Conservation (phyloP, 202 grass and related monocot species). For the Dendrocalamus latiflorus region DNA sequence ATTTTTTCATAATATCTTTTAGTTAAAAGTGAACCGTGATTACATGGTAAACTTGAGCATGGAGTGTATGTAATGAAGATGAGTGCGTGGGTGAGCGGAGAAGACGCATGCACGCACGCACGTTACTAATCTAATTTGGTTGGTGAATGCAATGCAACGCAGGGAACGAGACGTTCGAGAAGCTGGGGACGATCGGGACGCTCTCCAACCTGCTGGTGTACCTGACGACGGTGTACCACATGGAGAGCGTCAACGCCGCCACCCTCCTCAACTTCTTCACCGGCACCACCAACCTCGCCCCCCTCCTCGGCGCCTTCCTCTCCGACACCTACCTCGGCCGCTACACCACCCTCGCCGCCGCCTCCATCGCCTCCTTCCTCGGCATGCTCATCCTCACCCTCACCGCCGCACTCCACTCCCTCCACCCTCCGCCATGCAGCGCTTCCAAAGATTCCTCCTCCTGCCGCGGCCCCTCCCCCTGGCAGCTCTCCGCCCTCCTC, state of each 20-base stretch:
- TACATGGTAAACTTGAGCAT: too few relatives aligned
- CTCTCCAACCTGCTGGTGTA: slow-evolving; percentile 66
- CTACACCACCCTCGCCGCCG: slow-evolving; percentile 50
- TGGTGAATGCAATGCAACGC: too few relatives aligned
- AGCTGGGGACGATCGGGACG: slow-evolving; percentile 65
- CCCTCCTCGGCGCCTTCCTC: slow-evolving; percentile 65
- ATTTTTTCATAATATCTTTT: too few relatives aligned
- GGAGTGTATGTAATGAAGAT: too few relatives aligned
- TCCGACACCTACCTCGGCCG: slow-evolving; percentile 76
- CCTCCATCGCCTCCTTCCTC: slow-evolving; percentile 50
- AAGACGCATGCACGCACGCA: too few relatives aligned
- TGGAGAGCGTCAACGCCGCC: slow-evolving; percentile 40
- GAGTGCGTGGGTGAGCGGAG: too few relatives aligned
- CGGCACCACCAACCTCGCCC: slow-evolving; percentile 58
- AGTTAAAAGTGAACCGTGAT: too few relatives aligned
- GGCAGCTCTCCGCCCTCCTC: slow-evolving; percentile 43
- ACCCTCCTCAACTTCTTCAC: slow-evolving; percentile 45
- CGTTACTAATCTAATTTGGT: too few relatives aligned
- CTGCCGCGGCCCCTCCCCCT: neutral
- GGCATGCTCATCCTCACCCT: slow-evolving; percentile 80
- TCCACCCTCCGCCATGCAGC: slow-evolving; percentile 32
- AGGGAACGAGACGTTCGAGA: slow-evolving; percentile 80
- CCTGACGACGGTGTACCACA: slow-evolving; percentile 67
- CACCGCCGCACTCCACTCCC: slow-evolving; percentile 39
- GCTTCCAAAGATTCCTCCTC: neutral